Evolutionary conservation across 2,329 filamentous ascomycete species (phyloP), one percentile per base, ranked within the genome.

Genomic region (Stenocarpella maydis): DNA sequence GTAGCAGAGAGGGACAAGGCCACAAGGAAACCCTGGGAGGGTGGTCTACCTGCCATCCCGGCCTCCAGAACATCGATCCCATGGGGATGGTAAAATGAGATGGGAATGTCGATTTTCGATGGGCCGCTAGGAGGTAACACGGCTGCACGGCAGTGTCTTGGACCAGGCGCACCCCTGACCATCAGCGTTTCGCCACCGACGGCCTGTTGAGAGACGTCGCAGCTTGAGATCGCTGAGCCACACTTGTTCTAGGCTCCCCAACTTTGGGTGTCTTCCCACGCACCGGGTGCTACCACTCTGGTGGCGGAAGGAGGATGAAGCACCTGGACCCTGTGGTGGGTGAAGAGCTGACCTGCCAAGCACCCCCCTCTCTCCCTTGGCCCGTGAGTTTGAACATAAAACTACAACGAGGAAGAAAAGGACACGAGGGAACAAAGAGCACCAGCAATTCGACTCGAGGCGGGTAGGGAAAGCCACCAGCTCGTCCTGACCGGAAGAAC

Each of bases 231-330:
- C 49, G 58, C 70, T 72, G 71, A 74, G 72, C 72, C 72, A 74
- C 72, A 74, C 24, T 74, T 71, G 69, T 72, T 74, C 72, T 73
- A 72, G 72, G 69, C 72, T 63, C 53, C 39, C 54, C 54, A 52
- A 41, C 31, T 60, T 49, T 31, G 39, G 26, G 26, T 43, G 37
- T 65, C 21, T 26, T 65, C 41, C 49, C 34, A 37, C 21, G 26
- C 34, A 28, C n/a, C 50, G 61, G 34, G 52, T 49, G 64, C 21
- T 47, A 67, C 64, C 52, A 43, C 41, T 28, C 21, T 6, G 58
- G 43, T 63, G 26, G 39, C 58, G 43, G 58, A 21, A 49, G 19
- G 58, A 47, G 43, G 43, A 19, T n/a, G 39, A 24, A 21, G 55
- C 54, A n/a, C 31, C 41, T 61, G 39, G 28, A 26, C 58, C 28